Evolutionary conservation across 169 alveolate species (phyloP).

Genomic region (Condylostoma magnum): DNA sequence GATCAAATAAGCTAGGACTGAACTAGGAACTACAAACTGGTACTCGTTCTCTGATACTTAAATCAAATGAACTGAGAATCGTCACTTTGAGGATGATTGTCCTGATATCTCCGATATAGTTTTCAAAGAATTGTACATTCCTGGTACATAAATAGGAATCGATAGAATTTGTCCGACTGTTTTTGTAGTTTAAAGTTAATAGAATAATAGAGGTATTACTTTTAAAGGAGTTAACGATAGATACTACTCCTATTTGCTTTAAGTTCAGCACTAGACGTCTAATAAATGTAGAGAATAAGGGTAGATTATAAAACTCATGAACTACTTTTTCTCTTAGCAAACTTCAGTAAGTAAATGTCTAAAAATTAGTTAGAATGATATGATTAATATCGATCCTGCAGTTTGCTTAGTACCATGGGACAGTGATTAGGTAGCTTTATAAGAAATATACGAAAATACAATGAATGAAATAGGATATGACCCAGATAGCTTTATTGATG

Average conservation of each 20-base stretch:
- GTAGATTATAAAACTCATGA: background rate
- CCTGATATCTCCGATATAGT: too few species aligned
- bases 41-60: background rate
- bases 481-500: constrained; percentile 6
- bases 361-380: background rate
- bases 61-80: constrained; percentile 29
- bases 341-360: background rate
- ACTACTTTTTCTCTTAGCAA: background rate
- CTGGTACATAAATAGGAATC: too few species aligned
- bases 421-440: background rate
- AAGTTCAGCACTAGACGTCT: background rate
- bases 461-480: constrained; percentile 11
- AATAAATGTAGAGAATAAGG: background rate
- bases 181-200: too few species aligned
- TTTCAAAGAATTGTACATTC: too few species aligned
- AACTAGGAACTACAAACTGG: background rate
- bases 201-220: too few species aligned
- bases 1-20: background rate
- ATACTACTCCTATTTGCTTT: background rate
- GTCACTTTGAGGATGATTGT: too few species aligned
- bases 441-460: constrained; percentile 1
- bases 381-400: background rate
- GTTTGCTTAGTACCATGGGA: background rate
- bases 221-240: too few species aligned
- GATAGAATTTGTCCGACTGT: too few species aligned